A percentile compares a stretch with the other conserved stretches of the same genome.
These are phyloP conservation scores for Mycena vulgaris DNA, from an alignment of 768 basidiomycete species.

Conservation along the genomic window DNA sequence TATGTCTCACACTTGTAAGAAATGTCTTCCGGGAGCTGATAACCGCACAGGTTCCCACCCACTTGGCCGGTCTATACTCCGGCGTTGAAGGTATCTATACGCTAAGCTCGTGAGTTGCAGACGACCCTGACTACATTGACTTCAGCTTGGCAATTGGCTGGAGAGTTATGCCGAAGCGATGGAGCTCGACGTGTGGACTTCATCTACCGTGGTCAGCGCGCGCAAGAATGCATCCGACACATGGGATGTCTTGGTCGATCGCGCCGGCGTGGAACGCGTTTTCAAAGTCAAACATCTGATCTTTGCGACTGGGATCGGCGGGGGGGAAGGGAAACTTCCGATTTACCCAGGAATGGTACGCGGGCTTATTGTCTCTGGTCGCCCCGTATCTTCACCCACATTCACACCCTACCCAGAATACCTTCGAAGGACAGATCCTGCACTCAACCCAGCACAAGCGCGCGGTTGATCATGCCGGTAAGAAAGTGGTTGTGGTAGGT, in stretches of 20 bases:
- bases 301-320: conserved; percentile 68
- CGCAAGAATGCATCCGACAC: conserved; percentile 47
- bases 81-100: conserved; percentile 61
- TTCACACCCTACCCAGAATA: conserved; percentile 47
- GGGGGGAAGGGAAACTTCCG: conserved; percentile 62
- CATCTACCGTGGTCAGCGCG: conserved; percentile 53
- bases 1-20: conserved; percentile 33
- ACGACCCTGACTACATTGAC: background rate
- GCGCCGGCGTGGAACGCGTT: conserved; percentile 49
- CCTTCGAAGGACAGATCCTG: conserved; percentile 64
- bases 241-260: conserved; percentile 59
- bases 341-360: conserved; percentile 59
- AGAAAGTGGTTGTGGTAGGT: conserved; percentile 75
- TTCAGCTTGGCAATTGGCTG: conserved; percentile 74
- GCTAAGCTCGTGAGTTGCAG: no score
- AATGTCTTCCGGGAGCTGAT: background rate
- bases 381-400: background rate
- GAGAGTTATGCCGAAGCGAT: conserved; percentile 66
- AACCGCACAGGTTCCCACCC: conserved; percentile 55
- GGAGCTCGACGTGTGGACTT: conserved; percentile 70
- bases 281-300: conserved; percentile 66
- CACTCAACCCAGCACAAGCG: conserved; percentile 68
- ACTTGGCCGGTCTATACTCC: conserved; percentile 63
- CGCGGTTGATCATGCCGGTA: conserved; percentile 65
- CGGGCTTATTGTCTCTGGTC: background rate